Evolutionary conservation across 371 early-diverging fungal genomes (phyloP), one percentile per base, ranked within the genome.

Genomic region (Mortierella sp.): DNA sequence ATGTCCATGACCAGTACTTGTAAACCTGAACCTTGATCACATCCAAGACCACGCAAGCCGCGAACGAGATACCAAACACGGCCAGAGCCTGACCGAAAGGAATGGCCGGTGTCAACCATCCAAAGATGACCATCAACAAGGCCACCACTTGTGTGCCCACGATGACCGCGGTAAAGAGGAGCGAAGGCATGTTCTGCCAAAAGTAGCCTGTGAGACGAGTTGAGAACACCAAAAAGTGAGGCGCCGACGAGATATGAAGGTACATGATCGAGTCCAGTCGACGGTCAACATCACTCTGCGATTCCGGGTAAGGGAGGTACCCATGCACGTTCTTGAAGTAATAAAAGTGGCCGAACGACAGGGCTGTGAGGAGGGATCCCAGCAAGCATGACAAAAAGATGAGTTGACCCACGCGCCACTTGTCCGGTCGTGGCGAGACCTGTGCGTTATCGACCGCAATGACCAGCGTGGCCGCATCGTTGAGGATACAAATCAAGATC

Each of bases 151-250:
- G 96, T 19, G 95, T 95, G 21, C 92, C 96, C 45, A 91, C 80
- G 53, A 96, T 92, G 64, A 91, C 93, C 9, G 83, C 68, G 21
- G 86, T 83, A 64, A 95, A 95, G 59, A 85, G 67, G 78, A 82
- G 63, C 34, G 89, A 87, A 2, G 95, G 95, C 76, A 88, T 81
- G 58, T 86, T 89, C 72, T 90, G 88, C 90, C 92, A 95, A 87
- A 93, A 94, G 83, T 87, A 91, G 21, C 92, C 90, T 24, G 91
- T 85, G 34, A 95, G 81, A 50, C 95, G 91, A 23, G 95, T 95
- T 38, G 94, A 94, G 80, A 95, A 96, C 80, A 96, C 95, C 50
- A 94, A 89, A 82, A 96, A 96, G 80, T 96, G 96, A 41, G 96
- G 96, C 13, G 87, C 87, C 10, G 93, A 95, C 14, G 94, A 95